phyloP scores from a whole-genome alignment of 1,284 basidiomycete genomes.

The Kwoniella shivajii region DNA sequence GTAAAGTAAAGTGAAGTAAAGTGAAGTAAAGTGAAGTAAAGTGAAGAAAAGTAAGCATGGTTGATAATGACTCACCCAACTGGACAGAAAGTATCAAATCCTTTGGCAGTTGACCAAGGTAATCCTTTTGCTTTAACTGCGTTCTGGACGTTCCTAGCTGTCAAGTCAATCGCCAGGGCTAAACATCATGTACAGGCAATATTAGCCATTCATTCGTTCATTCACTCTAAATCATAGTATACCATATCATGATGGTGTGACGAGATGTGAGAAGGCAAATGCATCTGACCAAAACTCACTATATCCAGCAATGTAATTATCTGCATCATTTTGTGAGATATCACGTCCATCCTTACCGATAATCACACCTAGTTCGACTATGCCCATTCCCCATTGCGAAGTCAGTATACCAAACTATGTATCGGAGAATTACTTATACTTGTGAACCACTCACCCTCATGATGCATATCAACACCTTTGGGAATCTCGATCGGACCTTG shows the following conservation, averaged over 20 bases:
- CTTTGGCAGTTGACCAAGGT: slow-evolving; percentile 91
- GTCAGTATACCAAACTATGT: too few species aligned
- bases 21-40: background rate
- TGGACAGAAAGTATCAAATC: slow-evolving; percentile 86
- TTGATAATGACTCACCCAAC: slow-evolving; percentile 60
- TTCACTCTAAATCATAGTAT: too few species aligned
- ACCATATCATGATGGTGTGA: too few species aligned
- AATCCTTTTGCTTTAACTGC: slow-evolving; percentile 87
- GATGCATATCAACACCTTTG: slow-evolving; percentile 76
- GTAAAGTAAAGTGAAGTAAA: background rate
- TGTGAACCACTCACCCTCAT: slow-evolving; percentile 70
- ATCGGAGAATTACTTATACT: too few species aligned
- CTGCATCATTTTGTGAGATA: slow-evolving; percentile 71
- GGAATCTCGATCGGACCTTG: slow-evolving; percentile 78
- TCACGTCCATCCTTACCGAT: slow-evolving; percentile 84
- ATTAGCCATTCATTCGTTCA: too few species aligned
- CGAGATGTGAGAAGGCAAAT: too few species aligned
- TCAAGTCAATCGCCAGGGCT: slow-evolving; percentile 95
- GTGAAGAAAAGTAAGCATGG: background rate
- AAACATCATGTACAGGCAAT: background rate
- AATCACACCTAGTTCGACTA: slow-evolving; percentile 95
- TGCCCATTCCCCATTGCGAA: too few species aligned
- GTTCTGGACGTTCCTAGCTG: slow-evolving; percentile 92
- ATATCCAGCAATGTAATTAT: slow-evolving; percentile 85
- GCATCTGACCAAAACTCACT: slow-evolving; percentile 61